Evolutionary conservation across 2,329 filamentous ascomycete genomes (phyloP).

Genomic region (Amauroascus verrucosus): DNA sequence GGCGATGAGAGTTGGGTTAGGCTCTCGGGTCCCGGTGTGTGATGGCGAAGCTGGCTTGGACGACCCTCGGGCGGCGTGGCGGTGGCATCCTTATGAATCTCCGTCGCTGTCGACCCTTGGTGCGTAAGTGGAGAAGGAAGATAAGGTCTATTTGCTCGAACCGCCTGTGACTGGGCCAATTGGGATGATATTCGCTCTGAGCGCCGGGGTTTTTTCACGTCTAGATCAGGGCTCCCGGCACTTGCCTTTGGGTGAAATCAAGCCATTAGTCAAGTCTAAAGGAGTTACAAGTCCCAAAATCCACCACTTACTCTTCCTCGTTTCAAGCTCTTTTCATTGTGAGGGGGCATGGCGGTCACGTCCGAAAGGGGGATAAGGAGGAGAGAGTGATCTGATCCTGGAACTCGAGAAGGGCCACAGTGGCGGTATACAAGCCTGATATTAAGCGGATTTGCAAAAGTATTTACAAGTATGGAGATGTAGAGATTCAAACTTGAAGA

Average conservation of each 20-base stretch:
- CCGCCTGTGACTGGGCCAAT: conserved; percentile 38
- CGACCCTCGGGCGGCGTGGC: conserved; percentile 56
- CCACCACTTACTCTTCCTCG: conserved; percentile 56
- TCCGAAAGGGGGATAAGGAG: neutral
- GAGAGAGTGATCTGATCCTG: neutral
- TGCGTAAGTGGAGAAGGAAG: conserved; percentile 74
- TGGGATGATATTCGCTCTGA: conserved; percentile 61
- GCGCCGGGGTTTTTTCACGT: conserved; percentile 77
- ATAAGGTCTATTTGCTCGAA: conserved; percentile 55
- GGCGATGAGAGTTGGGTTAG: conserved; percentile 48
- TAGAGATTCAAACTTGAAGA: too few relatives aligned
- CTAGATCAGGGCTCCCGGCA: conserved; percentile 48
- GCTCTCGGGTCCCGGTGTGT: conserved; percentile 27
- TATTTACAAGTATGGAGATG: too few relatives aligned
- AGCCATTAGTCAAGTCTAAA: conserved; percentile 17
- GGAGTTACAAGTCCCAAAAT: conserved; percentile 14
- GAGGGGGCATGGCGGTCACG: conserved; percentile 30
- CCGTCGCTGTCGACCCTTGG: conserved; percentile 52
- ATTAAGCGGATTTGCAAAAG: too few relatives aligned
- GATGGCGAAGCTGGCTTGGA: conserved; percentile 43
- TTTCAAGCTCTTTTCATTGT: conserved; percentile 70
- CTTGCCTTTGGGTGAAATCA: conserved; percentile 33
- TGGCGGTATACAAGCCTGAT: too few relatives aligned
- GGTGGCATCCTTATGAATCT: conserved; percentile 57
- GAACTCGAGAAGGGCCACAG: neutral